Conservation (phyloP, 73 alveolate species). For the Paramecium pentaurelia region DNA sequence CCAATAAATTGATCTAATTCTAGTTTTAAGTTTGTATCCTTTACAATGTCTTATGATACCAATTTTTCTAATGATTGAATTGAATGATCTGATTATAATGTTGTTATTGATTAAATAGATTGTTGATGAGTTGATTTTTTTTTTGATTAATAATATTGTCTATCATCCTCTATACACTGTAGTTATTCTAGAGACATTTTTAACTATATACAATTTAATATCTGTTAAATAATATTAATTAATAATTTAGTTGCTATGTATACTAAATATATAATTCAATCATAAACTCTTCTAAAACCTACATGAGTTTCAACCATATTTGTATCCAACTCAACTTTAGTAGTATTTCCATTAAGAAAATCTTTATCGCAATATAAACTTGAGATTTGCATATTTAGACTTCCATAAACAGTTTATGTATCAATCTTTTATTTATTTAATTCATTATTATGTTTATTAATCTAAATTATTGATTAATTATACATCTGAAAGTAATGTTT, state of each 20-base stretch:
- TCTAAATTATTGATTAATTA: not conserved
- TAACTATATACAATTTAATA: not conserved
- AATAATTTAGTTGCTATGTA: not conserved
- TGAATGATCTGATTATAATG: not conserved
- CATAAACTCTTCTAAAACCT: conserved; percentile 49
- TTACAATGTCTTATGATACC: not conserved
- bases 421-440: not conserved
- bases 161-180: not conserved
- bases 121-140: not conserved
- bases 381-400: not conserved
- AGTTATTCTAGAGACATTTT: conserved; percentile 5
- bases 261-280: not conserved
- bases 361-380: not conserved
- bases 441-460: not conserved
- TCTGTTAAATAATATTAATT: not conserved
- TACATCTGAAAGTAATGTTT: not conserved
- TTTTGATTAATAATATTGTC: not conserved
- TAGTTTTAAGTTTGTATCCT: not conserved
- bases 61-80: conserved; percentile 13
- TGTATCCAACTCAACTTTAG: not conserved
- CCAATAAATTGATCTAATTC: conserved; percentile 37
- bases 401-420: not conserved
- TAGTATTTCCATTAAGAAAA: not conserved
- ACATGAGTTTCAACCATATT: conserved; percentile 48
- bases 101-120: not conserved